Evolutionary conservation across 164 flowering plant species (phyloP).

Genomic region (Liquidambar formosana): DNA sequence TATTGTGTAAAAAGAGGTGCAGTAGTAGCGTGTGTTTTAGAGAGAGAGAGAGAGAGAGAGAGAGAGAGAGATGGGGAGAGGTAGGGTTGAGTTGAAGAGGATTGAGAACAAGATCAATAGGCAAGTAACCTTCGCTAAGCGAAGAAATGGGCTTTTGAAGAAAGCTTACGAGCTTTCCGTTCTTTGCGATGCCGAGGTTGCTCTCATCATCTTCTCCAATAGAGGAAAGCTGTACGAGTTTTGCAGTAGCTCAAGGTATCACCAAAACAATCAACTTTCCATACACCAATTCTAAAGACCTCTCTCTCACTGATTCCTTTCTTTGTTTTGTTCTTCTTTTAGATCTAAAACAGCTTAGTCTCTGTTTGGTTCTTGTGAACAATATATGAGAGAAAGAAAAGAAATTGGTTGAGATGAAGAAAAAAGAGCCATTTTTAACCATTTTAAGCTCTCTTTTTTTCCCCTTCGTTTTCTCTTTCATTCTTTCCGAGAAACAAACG

Average conservation of each 20-base stretch:
- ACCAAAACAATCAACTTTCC: background rate
- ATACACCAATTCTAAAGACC: too few relatives aligned
- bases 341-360: constrained; percentile 8
- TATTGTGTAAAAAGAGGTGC: background rate
- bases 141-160: constrained; percentile 87
- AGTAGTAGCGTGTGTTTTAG: too few relatives aligned
- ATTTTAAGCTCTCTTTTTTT: background rate
- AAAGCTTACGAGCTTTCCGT: constrained; percentile 93
- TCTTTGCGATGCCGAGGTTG: constrained; percentile 86
- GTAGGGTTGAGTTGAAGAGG: constrained; percentile 89
- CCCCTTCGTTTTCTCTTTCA: background rate
- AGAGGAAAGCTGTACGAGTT: constrained; percentile 90
- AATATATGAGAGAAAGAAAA: background rate
- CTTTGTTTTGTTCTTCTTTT: constrained; percentile 14
- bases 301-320: background rate
- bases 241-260: constrained; percentile 77
- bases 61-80: constrained; percentile 65
- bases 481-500: background rate
- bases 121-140: constrained; percentile 84
- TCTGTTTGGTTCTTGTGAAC: background rate
- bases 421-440: background rate
- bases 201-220: constrained; percentile 90
- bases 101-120: constrained; percentile 95
- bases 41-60: constrained; percentile 9
- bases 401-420: background rate